Conservation (phyloP, 768 basidiomycete species). For the Strobilomyces echinocephalus region DNA sequence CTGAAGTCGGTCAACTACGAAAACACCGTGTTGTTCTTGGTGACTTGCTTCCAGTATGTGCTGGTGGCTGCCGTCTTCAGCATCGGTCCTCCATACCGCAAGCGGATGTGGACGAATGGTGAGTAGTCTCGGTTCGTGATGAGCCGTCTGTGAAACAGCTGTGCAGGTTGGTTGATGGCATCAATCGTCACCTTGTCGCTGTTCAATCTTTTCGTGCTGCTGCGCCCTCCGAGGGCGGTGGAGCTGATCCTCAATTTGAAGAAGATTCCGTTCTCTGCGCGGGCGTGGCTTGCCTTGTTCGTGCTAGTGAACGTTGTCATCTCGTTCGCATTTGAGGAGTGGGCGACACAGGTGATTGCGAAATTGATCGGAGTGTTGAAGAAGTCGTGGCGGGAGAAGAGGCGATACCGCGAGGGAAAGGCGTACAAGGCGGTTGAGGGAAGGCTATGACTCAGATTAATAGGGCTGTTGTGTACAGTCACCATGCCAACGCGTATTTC, state of each 20-base stretch:
- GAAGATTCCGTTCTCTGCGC: conserved; percentile 63
- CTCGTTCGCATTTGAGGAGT: conserved; percentile 75
- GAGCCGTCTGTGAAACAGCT: not conserved
- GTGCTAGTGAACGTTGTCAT: conserved; percentile 65
- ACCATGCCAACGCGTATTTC: conserved; percentile 16
- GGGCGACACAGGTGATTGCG: conserved; percentile 58
- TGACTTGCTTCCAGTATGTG: conserved; percentile 99
- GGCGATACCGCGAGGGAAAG: conserved; percentile 60
- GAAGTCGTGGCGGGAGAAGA: conserved; percentile 38
- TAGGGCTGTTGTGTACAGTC: conserved; percentile 3
- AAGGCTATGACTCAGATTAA: not conserved
- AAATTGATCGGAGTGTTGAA: conserved; percentile 45
- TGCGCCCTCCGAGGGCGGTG: conserved; percentile 61
- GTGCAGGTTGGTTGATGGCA: conserved; percentile 72
- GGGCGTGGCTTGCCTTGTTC: conserved; percentile 61
- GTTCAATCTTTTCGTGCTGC: conserved; percentile 74
- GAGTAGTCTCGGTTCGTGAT: conserved; percentile 21
- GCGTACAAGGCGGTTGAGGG: conserved; percentile 81
- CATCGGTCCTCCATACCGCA: conserved; percentile 95
- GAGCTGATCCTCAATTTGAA: conserved; percentile 70
- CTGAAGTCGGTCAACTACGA: conserved; percentile 86
- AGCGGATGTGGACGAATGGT: conserved; percentile 95
- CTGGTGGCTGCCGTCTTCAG: conserved; percentile 95
- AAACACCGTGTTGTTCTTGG: conserved; percentile 85
- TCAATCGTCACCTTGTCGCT: conserved; percentile 62